These are phyloP conservation scores for Russula vinacea DNA, from an alignment of 768 basidiomycete genomes.

Conservation along the genomic window DNA sequence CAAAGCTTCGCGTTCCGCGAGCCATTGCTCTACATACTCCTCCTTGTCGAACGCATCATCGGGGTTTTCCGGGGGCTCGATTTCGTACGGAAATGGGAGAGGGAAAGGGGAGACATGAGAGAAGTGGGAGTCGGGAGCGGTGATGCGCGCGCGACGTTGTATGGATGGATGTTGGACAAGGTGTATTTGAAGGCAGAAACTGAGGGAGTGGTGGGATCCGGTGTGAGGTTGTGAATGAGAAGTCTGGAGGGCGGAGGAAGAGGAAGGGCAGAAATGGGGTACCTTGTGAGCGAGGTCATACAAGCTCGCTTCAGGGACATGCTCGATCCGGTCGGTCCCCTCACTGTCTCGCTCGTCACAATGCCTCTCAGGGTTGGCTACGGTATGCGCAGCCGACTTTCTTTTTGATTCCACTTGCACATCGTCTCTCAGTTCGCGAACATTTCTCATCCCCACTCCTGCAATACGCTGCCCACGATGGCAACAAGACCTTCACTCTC, in stretches of 20 bases:
- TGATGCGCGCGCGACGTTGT: slow-evolving; percentile 65
- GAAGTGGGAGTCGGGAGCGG: slow-evolving; percentile 61
- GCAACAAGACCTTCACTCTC: slow-evolving; percentile 69
- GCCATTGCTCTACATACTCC: slow-evolving; percentile 73
- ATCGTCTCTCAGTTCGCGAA: slow-evolving; percentile 55
- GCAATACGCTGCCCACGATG: slow-evolving; percentile 71
- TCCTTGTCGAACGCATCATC: slow-evolving; percentile 52
- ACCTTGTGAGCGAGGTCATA: slow-evolving; percentile 30
- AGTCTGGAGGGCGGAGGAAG: slow-evolving; percentile 44
- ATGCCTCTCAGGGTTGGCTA: slow-evolving; percentile 34
- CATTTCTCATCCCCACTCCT: slow-evolving; percentile 93
- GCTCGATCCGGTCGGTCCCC: neutral
- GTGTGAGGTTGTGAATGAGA: slow-evolving; percentile 49
- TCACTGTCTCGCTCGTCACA: neutral
- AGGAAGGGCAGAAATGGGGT: slow-evolving; percentile 54
- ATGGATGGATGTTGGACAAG: slow-evolving; percentile 55
- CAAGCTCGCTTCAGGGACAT: neutral
- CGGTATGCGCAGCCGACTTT: slow-evolving; percentile 23
- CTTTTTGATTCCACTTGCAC: neutral
- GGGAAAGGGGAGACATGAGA: slow-evolving; percentile 83
- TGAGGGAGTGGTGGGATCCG: slow-evolving; percentile 56
- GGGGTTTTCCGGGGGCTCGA: slow-evolving; percentile 53
- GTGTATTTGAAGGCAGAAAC: slow-evolving; percentile 51
- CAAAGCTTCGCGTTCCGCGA: slow-evolving; percentile 60
- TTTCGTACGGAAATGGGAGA: slow-evolving; percentile 75